Base-by-base conservation (phyloP, 1,284 basidiomycete species). In the Heterobasidion annosum region DNA sequence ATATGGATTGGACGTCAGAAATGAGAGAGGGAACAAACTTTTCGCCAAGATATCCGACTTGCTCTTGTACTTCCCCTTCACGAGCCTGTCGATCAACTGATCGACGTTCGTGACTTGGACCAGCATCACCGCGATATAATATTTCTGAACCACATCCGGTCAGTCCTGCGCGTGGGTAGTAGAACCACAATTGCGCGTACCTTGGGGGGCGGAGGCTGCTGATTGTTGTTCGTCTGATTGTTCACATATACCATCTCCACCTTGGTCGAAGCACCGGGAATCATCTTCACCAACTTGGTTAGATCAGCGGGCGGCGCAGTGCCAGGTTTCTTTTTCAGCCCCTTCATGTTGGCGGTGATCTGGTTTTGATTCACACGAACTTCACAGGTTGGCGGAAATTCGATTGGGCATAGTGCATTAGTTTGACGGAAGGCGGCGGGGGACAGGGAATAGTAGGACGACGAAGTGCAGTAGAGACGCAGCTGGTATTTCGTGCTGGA, bases 301-400 rank as follows among this genome's bases (percentile, higher is more conserved):
- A 98, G 70, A 65, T 96, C 88, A 9, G 93, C 87, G 0, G 94
- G 94, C 16, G 94, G 93, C 1, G 94, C 91, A 51, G 92, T 97
- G 0, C 94, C 94, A n/a, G 93, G 88, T 65, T 93, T 96, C 70
- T 97, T 97, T 76, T 97, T 95, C 63, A 98, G 72, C 1, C 95
- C 95, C 65, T 93, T 92, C 61, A 93, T 72, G 67, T 89, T 95
- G 52, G 89, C 91, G 10, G 74, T 74, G 34, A 96, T 70, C 50
- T 78, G 73, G 3, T 76, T 74, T 55, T 75, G 77, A 66, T 98
- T 96, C 42, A 97, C 81, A 62, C 87, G 83, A 51, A 95, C 85
- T 78, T 98, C 95, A 64, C 91, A 95, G 18, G 90, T 92, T 6
- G 83, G 79, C 12, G 94, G 94, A 64, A 94, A 98, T 71, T 98